phyloP scores from a whole-genome alignment of 805 yeast species.

The Wickerhamiella nectarea region DNA sequence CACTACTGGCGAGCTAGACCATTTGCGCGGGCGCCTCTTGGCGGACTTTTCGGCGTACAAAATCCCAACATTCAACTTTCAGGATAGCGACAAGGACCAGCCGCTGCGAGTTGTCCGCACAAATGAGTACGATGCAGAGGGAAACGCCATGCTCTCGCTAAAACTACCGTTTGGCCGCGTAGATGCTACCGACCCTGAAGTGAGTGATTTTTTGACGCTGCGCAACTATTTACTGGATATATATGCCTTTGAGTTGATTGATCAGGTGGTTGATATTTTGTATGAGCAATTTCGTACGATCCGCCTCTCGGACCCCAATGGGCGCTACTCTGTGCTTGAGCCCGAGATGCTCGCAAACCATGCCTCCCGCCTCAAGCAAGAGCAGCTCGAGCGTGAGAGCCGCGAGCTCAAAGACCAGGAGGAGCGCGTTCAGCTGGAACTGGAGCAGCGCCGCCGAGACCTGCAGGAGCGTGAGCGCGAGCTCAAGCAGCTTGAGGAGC shows the following conservation, averaged over 20 bases:
- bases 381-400: conserved; percentile 30
- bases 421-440: conserved; percentile 27
- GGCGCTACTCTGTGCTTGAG: conserved; percentile 21
- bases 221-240: conserved; percentile 70
- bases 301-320: conserved; percentile 8
- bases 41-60: conserved; percentile 45
- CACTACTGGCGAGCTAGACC: conserved; percentile 47
- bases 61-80: conserved; percentile 64
- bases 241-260: conserved; percentile 72
- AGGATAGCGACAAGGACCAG: conserved; percentile 51
- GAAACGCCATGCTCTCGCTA: conserved; percentile 58
- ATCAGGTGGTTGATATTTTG: conserved; percentile 61
- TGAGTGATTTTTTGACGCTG: conserved; percentile 73
- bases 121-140: conserved; percentile 51
- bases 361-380: conserved; percentile 29
- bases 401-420: conserved; percentile 29
- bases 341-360: conserved; percentile 31
- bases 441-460: conserved; percentile 27
- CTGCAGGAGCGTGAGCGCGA: conserved; percentile 30
- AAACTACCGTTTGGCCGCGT: conserved; percentile 83
- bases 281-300: conserved; percentile 49
- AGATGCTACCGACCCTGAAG: conserved; percentile 74
- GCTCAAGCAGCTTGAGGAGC: conserved; percentile 27
- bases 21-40: conserved; percentile 40
- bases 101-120: conserved; percentile 61